Conservation (phyloP, 805 yeast genomes). For the Saccharomycopsis schoenii region DNA sequence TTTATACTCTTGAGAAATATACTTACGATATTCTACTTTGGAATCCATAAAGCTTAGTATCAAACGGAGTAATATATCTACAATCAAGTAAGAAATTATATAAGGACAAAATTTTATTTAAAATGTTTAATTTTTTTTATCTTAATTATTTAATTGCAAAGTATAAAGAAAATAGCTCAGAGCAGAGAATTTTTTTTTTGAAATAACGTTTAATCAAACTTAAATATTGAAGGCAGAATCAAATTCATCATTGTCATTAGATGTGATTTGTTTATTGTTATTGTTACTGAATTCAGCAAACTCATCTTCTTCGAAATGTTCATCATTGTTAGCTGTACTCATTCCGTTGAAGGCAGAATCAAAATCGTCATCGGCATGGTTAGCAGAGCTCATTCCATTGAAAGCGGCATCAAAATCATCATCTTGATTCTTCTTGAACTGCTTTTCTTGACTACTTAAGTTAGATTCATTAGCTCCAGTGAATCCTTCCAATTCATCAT, state of each 20-base stretch:
- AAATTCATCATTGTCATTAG: constrained; percentile 17
- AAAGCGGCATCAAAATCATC: constrained; percentile 9
- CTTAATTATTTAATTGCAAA: too few relatives aligned
- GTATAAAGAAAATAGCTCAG: background rate
- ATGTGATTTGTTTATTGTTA: background rate
- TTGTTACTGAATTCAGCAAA: constrained; percentile 3
- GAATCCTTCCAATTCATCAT: constrained; percentile 1
- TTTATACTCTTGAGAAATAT: too few relatives aligned
- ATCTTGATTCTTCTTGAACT: background rate
- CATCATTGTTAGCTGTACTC: constrained; percentile 1
- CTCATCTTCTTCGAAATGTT: constrained; percentile 11
- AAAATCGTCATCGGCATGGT: constrained; percentile 5
- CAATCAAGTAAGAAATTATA: too few relatives aligned
- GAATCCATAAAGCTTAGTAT: too few relatives aligned
- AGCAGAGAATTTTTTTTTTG: background rate
- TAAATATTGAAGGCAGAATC: constrained; percentile 17
- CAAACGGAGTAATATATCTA: too few relatives aligned
- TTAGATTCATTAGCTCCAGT: background rate
- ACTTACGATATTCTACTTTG: too few relatives aligned
- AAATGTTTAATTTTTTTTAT: background rate
- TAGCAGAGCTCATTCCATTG: constrained; percentile 19
- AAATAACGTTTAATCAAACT: background rate
- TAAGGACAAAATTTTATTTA: too few relatives aligned
- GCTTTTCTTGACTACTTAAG: background rate
- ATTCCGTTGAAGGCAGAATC: constrained; percentile 4